These are phyloP conservation scores for Bolboschoenoplectus hybrid DNA, from an alignment of 202 grass and related monocot species.

Conservation along the genomic window DNA sequence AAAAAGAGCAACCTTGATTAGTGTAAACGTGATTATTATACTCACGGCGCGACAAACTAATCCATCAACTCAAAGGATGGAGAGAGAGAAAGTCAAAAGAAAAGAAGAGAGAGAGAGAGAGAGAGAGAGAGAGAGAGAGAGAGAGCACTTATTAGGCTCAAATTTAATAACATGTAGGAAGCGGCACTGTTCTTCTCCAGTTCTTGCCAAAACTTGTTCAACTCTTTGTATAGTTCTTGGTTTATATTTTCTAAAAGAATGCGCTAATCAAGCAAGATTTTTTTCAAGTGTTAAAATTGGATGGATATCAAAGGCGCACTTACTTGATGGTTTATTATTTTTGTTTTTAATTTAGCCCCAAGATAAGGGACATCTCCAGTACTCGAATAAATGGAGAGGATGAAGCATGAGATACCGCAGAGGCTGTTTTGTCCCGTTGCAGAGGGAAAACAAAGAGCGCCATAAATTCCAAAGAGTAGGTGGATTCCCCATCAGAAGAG, in stretches of 20 bases:
- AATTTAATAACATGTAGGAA: constrained; percentile 16
- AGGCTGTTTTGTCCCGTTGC: constrained; percentile 46
- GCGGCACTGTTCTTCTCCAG: neutral
- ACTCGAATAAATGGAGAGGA: neutral
- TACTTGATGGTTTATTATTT: too few relatives aligned
- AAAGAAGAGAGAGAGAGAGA: neutral
- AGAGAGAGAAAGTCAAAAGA: constrained; percentile 1
- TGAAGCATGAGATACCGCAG: constrained; percentile 6
- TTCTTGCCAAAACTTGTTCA: neutral
- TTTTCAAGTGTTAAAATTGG: neutral
- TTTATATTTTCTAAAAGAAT: neutral
- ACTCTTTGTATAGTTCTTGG: neutral
- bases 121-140: constrained; percentile 21
- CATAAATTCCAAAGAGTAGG: constrained; percentile 49
- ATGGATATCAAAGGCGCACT: neutral
- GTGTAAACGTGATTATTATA: constrained; percentile 34
- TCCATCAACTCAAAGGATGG: constrained; percentile 18
- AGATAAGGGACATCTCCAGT: neutral
- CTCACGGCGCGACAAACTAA: constrained; percentile 34
- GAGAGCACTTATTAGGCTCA: neutral
- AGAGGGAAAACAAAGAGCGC: constrained; percentile 7
- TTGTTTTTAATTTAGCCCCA: too few relatives aligned
- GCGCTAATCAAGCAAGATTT: neutral
- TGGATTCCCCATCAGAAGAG: constrained; percentile 51
- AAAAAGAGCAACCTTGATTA: constrained; percentile 32